These are phyloP conservation scores for Leucocoprinus leucothites DNA, from an alignment of 768 basidiomycete genomes.

Conservation along the genomic window DNA sequence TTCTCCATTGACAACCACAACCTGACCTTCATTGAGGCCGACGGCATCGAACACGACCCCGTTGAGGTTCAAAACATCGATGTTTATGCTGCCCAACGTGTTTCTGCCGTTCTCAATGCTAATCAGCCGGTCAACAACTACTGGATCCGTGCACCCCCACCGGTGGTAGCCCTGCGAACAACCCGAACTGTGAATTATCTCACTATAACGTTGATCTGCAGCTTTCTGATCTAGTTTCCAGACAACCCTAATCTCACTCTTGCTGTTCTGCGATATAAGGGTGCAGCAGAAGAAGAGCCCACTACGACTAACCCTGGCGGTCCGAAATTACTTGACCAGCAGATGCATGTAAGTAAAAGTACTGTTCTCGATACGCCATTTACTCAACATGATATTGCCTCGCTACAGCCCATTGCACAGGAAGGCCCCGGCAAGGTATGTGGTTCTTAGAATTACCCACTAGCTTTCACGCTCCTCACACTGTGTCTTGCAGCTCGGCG, in stretches of 20 bases:
- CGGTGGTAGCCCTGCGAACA: conserved; percentile 20
- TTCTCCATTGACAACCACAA: conserved; percentile 34
- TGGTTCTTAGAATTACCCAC: neutral
- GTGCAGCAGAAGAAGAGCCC: conserved; percentile 30
- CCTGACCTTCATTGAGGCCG: conserved; percentile 26
- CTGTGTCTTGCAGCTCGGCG: neutral
- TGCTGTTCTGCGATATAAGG: conserved; percentile 41
- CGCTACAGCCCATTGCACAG: conserved; percentile 1
- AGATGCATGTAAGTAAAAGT: conserved; percentile 4
- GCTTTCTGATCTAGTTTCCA: conserved; percentile 18
- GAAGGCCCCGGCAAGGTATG: conserved; percentile 1
- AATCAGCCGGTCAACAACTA: conserved; percentile 27
- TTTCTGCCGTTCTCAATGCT: conserved; percentile 28
- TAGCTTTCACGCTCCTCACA: too few species aligned
- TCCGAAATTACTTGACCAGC: conserved; percentile 27
- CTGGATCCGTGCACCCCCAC: conserved; percentile 40
- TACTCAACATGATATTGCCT: neutral
- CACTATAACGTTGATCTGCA: neutral
- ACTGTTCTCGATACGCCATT: neutral
- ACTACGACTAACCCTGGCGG: conserved; percentile 20
- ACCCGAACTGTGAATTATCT: conserved; percentile 5
- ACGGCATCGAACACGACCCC: conserved; percentile 30
- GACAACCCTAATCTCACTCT: conserved; percentile 32
- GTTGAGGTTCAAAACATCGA: conserved; percentile 35
- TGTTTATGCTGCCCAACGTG: conserved; percentile 30